These are phyloP conservation scores for Candida incommunis DNA, from an alignment of 805 yeast species.

Conservation along the genomic window DNA sequence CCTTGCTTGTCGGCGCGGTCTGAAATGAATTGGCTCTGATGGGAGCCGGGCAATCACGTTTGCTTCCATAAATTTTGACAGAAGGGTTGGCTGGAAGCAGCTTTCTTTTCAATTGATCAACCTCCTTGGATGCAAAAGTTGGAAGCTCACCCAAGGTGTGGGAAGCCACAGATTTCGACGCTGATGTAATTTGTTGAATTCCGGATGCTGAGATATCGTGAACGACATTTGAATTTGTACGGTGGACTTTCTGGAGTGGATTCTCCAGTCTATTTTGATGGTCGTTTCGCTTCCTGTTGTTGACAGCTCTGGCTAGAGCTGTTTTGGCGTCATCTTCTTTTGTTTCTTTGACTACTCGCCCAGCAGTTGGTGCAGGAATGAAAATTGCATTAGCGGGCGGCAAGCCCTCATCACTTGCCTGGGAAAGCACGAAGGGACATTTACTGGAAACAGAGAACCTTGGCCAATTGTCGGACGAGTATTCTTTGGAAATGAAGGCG, in stretches of 20 bases:
- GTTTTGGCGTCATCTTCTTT: conserved; percentile 2
- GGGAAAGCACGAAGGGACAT: conserved; percentile 54
- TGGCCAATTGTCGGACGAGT: conserved; percentile 49
- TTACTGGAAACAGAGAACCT: conserved; percentile 59
- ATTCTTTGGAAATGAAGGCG: conserved; percentile 74
- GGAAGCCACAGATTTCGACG: not conserved
- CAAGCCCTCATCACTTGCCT: conserved; percentile 1
- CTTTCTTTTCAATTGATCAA: not conserved
- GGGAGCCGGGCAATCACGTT: not conserved
- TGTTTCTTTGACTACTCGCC: not conserved
- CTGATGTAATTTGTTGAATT: conserved; percentile 23
- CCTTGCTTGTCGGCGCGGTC: not conserved
- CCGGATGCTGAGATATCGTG: conserved; percentile 54
- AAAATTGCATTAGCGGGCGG: not conserved
- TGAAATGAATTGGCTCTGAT: not conserved
- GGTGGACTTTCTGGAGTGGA: conserved; percentile 2
- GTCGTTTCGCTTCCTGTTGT: conserved; percentile 5
- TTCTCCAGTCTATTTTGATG: conserved; percentile 6
- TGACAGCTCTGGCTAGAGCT: conserved; percentile 3
- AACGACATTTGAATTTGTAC: conserved; percentile 13
- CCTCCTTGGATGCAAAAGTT: conserved; percentile 1
- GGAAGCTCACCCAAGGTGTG: not conserved
- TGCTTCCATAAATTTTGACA: not conserved
- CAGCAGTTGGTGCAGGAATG: not conserved
- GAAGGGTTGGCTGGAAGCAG: not conserved